Evolutionary conservation across 495 filamentous ascomycete species (phyloP), one percentile per base, ranked within the genome.

Genomic region (Penicillium cinerascens): DNA sequence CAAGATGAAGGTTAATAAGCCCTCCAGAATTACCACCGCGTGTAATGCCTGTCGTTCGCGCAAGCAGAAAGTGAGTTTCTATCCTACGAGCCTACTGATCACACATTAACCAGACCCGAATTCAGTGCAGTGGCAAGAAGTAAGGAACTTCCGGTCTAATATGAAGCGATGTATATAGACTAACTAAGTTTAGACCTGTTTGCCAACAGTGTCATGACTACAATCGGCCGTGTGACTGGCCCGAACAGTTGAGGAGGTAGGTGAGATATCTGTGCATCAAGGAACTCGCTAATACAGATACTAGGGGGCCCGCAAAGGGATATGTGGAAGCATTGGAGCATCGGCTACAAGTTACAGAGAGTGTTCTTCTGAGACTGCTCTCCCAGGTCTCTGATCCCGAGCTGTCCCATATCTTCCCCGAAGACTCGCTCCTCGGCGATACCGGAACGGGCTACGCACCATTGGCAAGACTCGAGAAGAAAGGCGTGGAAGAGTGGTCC

Each of bases 311-410:
- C 26, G 60, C 68, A 26, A 75, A 73, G 41, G 72, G 70, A 8
- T 69, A 75, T 49, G 58, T 71, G 16, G 72, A 75, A 56, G 60
- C 65, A 22, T 44, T 75, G 11, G 70, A 75, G 37, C 61, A 68
- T 22, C 62, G 72, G 29, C 64, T 75, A 1, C 67, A 68, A 25
- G 56, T 73, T 22, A 75, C 70, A 1, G 72, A 75, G 47, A 58
- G 51, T 21, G 57, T 62, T 4, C 55, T 75, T 8, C 45, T 75
- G 11, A 58, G 53, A n/a, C 20, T 72, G 11, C 55, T 75, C 1
- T 54, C 66, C 6, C 64, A 66, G 11, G 52, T 69, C 17, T 59
- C 69, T 0, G 65, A 73, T 21, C 17, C 52, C 2, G 69, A 73
- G 39, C 47, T 75, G 4, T 57, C 54, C 18, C 27, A 36, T 4